Evolutionary conservation across 345 rosid species (phyloP).

Genomic region (Aquilaria malaccensis): DNA sequence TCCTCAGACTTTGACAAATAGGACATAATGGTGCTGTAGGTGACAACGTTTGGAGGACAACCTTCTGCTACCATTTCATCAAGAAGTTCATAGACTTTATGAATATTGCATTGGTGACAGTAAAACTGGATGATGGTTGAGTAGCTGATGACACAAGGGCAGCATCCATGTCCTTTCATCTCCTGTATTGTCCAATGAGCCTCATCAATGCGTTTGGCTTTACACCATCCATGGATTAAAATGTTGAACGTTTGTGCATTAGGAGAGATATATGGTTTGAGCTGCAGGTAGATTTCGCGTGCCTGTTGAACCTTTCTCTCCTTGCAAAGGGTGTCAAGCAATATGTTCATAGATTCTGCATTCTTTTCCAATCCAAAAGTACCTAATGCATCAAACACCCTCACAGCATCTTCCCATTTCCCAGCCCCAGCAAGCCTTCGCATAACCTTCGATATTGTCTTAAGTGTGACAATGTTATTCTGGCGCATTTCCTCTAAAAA

Average conservation of each 20-base stretch:
- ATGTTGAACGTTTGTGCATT: constrained; percentile 68
- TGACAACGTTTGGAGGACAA: constrained; percentile 53
- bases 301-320: constrained; percentile 67
- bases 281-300: constrained; percentile 43
- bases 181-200: constrained; percentile 87
- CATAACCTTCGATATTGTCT: constrained; percentile 63
- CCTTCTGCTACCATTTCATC: constrained; percentile 66
- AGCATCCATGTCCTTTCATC: constrained; percentile 70
- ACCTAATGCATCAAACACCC: constrained; percentile 48
- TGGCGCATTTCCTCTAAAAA: constrained; percentile 49
- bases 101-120: constrained; percentile 34
- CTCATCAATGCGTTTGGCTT: constrained; percentile 61
- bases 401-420: constrained; percentile 78
- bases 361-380: constrained; percentile 60
- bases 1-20: constrained; percentile 45
- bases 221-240: constrained; percentile 88
- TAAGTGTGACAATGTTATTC: constrained; percentile 33
- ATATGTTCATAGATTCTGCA: constrained; percentile 62
- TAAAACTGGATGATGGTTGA: constrained; percentile 57
- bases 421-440: constrained; percentile 75
- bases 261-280: constrained; percentile 54
- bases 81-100: constrained; percentile 50
- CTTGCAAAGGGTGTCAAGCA: constrained; percentile 83
- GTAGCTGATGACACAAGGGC: constrained; percentile 70
- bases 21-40: constrained; percentile 66